These are phyloP conservation scores for Allantophomopsis cytisporea DNA, from an alignment of 2,329 filamentous ascomycete genomes.

Conservation along the genomic window DNA sequence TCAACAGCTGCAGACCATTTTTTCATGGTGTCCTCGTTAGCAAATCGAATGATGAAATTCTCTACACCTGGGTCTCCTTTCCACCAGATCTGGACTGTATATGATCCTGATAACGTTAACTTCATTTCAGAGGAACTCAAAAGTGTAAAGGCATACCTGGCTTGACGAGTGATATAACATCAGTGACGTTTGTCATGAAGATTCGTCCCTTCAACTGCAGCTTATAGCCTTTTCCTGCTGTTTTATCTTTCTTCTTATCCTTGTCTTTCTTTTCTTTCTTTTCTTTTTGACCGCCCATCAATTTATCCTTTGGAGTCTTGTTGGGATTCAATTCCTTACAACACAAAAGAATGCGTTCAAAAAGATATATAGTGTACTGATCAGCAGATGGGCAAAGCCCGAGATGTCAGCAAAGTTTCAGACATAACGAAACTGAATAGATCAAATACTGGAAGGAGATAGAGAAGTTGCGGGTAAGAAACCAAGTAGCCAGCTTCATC, in stretches of 20 bases:
- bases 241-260: slow-evolving; percentile 58
- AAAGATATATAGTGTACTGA: slow-evolving; percentile 94
- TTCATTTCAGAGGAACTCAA: neutral
- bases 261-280: slow-evolving; percentile 63
- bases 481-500: too few relatives aligned
- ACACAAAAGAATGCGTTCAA: slow-evolving; percentile 87
- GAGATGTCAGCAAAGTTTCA: slow-evolving; percentile 9
- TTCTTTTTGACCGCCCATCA: slow-evolving; percentile 50
- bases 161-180: slow-evolving; percentile 77
- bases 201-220: slow-evolving; percentile 93
- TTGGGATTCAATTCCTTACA: slow-evolving; percentile 88
- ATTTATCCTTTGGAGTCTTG: slow-evolving; percentile 63
- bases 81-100: slow-evolving; percentile 97
- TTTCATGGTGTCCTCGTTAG: slow-evolving; percentile 82
- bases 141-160: slow-evolving; percentile 50
- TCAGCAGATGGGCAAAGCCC: slow-evolving; percentile 9
- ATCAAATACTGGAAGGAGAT: too few relatives aligned
- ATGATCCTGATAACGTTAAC: slow-evolving; percentile 51
- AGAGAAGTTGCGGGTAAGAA: too few relatives aligned
- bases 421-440: slow-evolving; percentile 1
- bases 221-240: slow-evolving; percentile 57
- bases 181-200: slow-evolving; percentile 98
- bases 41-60: slow-evolving; percentile 90
- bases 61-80: slow-evolving; percentile 92
- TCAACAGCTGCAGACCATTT: slow-evolving; percentile 82